These are phyloP conservation scores for Coemansia erecta DNA, from an alignment of 192 early-diverging fungal species.

Conservation along the genomic window DNA sequence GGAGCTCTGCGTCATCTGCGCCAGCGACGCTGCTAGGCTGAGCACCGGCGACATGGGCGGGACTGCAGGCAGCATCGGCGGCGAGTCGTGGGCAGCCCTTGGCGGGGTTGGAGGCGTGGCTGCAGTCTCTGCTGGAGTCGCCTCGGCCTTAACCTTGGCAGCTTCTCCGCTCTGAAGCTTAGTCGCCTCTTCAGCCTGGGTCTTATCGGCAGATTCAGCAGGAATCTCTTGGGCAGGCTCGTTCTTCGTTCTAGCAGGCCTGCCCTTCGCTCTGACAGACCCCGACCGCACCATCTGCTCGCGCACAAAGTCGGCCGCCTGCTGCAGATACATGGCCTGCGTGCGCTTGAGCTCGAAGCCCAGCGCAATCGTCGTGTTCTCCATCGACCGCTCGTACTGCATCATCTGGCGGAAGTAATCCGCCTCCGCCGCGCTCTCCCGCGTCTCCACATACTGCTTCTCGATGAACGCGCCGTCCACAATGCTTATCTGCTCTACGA, in stretches of 20 bases:
- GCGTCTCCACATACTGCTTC: constrained; percentile 46
- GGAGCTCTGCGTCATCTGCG: not conserved
- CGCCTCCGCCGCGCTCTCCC: constrained; percentile 47
- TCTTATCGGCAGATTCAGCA: not conserved
- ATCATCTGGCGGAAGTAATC: constrained; percentile 51
- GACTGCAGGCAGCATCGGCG: constrained; percentile 11
- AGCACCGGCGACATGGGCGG: constrained; percentile 14
- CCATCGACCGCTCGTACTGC: constrained; percentile 53
- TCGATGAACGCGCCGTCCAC: constrained; percentile 50
- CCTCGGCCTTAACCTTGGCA: not conserved
- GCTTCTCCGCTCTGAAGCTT: not conserved
- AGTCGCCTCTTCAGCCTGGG: not conserved
- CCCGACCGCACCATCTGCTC: constrained; percentile 54
- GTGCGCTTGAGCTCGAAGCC: constrained; percentile 54
- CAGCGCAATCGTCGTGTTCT: constrained; percentile 51
- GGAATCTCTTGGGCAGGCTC: constrained; percentile 15
- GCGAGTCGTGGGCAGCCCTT: not conserved
- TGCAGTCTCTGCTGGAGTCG: constrained; percentile 1
- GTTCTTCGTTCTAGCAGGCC: no score
- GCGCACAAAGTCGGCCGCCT: constrained; percentile 51
- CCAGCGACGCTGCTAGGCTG: constrained; percentile 23
- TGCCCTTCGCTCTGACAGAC: no score
- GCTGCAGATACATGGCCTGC: constrained; percentile 48
- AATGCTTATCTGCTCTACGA: constrained; percentile 23
- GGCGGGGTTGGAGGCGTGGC: no score